Evolutionary conservation across 352 stramenopile genomes (phyloP), one percentile per base, ranked within the genome.

Genomic region (Globisporangium spinosum): DNA sequence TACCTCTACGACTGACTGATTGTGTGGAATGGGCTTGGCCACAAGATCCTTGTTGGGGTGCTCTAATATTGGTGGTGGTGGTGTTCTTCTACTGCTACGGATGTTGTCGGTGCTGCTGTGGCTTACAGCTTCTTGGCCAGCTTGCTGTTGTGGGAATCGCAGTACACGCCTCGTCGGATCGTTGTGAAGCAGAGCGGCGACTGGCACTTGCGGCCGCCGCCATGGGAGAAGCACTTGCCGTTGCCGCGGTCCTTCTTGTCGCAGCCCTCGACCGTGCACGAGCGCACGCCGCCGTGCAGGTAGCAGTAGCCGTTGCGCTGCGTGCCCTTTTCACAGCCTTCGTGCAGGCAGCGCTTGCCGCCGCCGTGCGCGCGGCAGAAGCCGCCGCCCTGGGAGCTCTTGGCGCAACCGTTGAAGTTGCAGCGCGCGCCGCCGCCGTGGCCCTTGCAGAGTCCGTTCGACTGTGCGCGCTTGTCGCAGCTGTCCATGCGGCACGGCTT

Each of bases 221-320:
- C 84, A 67, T 93, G 86, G 1, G 81, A 85, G 38, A 91, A 91
- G 77, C 86, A 94, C 70, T 90, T 90, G 73, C 86, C 86, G 56
- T 91, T 93, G 64, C 86, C 86, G n/a, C 86, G 82, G 73, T 94
- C 86, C 65, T 93, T 93, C 69, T 90, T 90, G 57, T 89, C 79
- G 65, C 86, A 94, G 2, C 80, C 84, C 40, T 85, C 78, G 2
- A 91, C 75, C 10, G 74, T 74, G 69, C 86, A 94, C n/a, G 80
- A 83, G 20, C 86, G 82, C 35, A 93, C 82, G 56, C 86, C 84
- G 40, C 86, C 86, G 67, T 94, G 86, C 55, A 91, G 58, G 59
- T 91, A 91, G 77, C 86, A 94, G 63, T 87, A 91, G 32, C 85
- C 86, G 53, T 91, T 91, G 69, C 86, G 82, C 67, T 94, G 86